These are phyloP conservation scores for Castanea sativa DNA, from an alignment of 306 rosid genomes.

Conservation along the genomic window DNA sequence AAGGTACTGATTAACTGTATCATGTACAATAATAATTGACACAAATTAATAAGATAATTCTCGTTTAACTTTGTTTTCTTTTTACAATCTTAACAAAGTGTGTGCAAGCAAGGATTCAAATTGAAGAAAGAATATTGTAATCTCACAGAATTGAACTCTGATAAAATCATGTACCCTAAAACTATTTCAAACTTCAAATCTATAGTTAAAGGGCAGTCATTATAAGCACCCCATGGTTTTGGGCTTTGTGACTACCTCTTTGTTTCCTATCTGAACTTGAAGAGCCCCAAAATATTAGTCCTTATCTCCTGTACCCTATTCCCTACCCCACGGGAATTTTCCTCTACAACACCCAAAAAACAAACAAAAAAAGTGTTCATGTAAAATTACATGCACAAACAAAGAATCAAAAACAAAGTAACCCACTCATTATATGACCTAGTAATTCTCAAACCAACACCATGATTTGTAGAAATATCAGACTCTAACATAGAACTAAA, in stretches of 20 bases:
- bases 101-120: background rate
- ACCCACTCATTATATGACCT: constrained; percentile 10
- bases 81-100: background rate
- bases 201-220: background rate
- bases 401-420: constrained; percentile 1
- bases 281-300: background rate
- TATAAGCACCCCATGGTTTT: background rate
- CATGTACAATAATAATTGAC: background rate
- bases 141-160: background rate
- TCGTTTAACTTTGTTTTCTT: background rate
- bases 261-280: background rate
- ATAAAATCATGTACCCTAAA: background rate
- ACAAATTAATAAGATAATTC: background rate
- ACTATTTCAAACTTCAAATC: background rate
- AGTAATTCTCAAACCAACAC: constrained; percentile 11
- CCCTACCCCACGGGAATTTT: background rate
- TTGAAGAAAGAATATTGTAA: background rate
- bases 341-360: background rate
- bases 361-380: background rate
- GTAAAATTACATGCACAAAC: constrained; percentile 4
- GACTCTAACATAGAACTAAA: constrained; percentile 45
- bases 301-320: background rate
- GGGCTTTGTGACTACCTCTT: background rate
- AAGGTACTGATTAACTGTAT: background rate
- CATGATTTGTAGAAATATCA: constrained; percentile 47